Conservation (phyloP, 2,329 filamentous ascomycete species). For the Aureobasidium sp. region DNA sequence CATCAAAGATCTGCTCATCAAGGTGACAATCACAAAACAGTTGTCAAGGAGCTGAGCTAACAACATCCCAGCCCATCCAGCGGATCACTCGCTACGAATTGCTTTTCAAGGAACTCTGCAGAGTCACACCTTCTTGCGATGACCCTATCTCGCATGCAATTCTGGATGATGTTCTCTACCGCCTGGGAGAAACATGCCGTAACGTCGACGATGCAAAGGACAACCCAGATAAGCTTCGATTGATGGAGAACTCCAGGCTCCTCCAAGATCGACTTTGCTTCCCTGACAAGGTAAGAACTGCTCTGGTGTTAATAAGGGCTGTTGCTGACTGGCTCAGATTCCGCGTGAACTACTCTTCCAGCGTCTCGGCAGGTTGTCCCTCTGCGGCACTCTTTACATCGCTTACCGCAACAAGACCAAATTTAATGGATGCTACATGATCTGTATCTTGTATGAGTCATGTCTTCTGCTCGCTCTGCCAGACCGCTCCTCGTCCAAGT, state of each 20-base stretch:
- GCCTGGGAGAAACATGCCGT: constrained; percentile 64
- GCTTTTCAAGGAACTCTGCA: constrained; percentile 74
- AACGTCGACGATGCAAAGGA: constrained; percentile 81
- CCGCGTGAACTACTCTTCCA: constrained; percentile 49
- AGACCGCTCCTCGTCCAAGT: constrained; percentile 54
- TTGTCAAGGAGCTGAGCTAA: not conserved
- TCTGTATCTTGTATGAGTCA: constrained; percentile 74
- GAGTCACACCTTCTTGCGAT: constrained; percentile 73
- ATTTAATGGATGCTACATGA: constrained; percentile 71
- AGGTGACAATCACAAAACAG: constrained; percentile 44
- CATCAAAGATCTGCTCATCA: constrained; percentile 80
- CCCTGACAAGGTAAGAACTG: constrained; percentile 53
- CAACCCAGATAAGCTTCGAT: constrained; percentile 58
- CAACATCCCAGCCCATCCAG: constrained; percentile 67
- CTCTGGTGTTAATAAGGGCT: constrained; percentile 21
- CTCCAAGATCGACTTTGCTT: constrained; percentile 76
- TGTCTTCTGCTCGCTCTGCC: constrained; percentile 68
- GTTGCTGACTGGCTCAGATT: constrained; percentile 14
- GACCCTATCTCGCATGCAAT: constrained; percentile 76
- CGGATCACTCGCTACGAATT: constrained; percentile 86
- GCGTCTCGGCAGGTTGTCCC: constrained; percentile 66
- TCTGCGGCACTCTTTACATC: constrained; percentile 77
- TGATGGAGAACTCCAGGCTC: constrained; percentile 74
- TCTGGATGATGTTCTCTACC: constrained; percentile 63
- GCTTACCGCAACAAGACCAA: constrained; percentile 66